Base-by-base conservation (phyloP, 2,329 filamentous ascomycete species). In the Raffaelea arxii region DNA sequence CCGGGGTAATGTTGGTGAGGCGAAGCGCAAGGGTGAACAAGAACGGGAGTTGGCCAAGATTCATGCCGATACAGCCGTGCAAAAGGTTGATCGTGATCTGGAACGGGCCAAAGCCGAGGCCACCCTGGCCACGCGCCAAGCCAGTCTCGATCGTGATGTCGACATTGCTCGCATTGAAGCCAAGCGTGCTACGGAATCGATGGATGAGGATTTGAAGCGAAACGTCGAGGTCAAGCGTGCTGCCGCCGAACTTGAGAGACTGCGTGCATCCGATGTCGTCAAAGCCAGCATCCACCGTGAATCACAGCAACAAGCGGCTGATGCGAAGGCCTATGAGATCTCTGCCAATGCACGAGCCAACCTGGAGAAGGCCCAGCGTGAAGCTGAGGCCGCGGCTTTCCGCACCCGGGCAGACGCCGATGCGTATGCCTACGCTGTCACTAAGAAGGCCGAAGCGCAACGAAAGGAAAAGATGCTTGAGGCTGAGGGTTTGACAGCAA, bases 21-120 rank as follows among this genome's bases (percentile, higher is more conserved):
- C 86, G 22, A 74, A 88, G 61, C 84, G 86, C 57, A 78, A 81
- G 58, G 87, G 87, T 53, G 76, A 86, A 57, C 84, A 89, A 52
- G 88, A 92, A 61, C 85, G 89, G 46, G 84, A 90, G 58, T 85
- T 94, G 37, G 86, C 86, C 55, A 91, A 89, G 69, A 94, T 94
- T 66, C 79, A 90, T 62, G 86, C 87, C 53, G 81, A 87, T 56
- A 94, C 87, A 1, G 86, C 86, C 2, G 85, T 92, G 2, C 76
- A 86, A 50, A 88, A 91, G 68, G 92, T 87, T 0, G 81, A 91
- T 60, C 81, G 86, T 43, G 88, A 91, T 59, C 82, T 84, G 40
- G 86, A 92, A 66, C 86, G 87, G 51, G 84, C 86, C 3, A 66
- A 76, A 41, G 88, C 88, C 38, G 86, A 92, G 59, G 84, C 86